A percentile compares a stretch with the other conserved stretches of the same genome.
phyloP scores from a whole-genome alignment of 2,329 filamentous ascomycete genomes.

The Exophiala lecanii-corni region DNA sequence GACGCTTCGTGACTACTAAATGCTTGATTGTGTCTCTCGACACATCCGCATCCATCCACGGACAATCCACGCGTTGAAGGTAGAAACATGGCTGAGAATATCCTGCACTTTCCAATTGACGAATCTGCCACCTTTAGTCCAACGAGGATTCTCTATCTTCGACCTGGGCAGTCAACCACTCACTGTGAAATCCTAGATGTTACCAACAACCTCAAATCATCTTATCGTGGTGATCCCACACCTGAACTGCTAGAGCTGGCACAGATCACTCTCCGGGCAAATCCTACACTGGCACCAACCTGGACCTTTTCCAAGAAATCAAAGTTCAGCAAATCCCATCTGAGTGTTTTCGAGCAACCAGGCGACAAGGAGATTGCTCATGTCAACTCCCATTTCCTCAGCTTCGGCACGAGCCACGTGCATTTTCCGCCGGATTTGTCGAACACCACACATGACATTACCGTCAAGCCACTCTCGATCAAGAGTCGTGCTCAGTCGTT shows the following conservation, averaged over 20 bases:
- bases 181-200: conserved; percentile 1
- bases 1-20: no score
- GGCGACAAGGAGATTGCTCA: background rate
- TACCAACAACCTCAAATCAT: background rate
- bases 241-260: background rate
- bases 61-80: no score
- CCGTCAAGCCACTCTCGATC: background rate
- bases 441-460: conserved; percentile 2
- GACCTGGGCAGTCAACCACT: background rate
- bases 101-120: background rate
- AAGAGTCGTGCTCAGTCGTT: background rate
- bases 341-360: conserved; percentile 47
- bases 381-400: background rate
- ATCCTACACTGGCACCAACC: background rate
- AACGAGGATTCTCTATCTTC: background rate
- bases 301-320: background rate
- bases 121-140: background rate
- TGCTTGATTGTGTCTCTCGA: no score
- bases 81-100: no score
- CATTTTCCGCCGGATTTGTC: background rate
- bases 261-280: background rate
- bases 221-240: background rate
- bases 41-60: no score
- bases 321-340: background rate
- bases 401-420: conserved; percentile 1